Evolutionary conservation across 345 rosid species (phyloP).

Genomic region (Raphanus raphanistrum): DNA sequence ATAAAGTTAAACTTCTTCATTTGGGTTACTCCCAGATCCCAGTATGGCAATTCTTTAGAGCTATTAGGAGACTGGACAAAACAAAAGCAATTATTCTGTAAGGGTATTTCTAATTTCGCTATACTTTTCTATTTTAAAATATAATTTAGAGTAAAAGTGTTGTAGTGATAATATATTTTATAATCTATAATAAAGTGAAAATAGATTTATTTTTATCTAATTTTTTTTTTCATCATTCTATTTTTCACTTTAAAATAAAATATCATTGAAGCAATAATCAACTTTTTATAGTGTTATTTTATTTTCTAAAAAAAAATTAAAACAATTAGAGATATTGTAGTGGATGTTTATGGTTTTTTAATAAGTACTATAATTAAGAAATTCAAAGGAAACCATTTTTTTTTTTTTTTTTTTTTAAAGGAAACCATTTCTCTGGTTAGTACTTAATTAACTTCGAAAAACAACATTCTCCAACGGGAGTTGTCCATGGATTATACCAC

Average conservation of each 20-base stretch:
- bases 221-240: too few species aligned
- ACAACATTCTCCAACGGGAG: conserved; percentile 3
- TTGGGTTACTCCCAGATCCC: conserved; percentile 41
- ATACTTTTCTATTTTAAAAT: too few species aligned
- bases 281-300: too few species aligned
- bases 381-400: neutral
- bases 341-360: neutral
- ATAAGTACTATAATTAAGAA: neutral
- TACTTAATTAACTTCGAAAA: neutral
- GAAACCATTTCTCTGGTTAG: neutral
- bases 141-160: too few species aligned
- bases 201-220: too few species aligned
- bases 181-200: too few species aligned
- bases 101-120: neutral
- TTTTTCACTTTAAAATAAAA: too few species aligned
- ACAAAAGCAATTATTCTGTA: conserved; percentile 23
- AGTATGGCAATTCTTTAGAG: conserved; percentile 32
- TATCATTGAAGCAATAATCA: too few species aligned
- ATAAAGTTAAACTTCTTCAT: conserved; percentile 35
- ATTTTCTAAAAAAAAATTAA: too few species aligned
- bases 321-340: neutral
- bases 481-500: conserved; percentile 28
- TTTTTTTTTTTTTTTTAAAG: too few species aligned
- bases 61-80: conserved; percentile 5
- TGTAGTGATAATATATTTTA: too few species aligned